Evolutionary conservation across 176 grass and related monocot species (phyloP).

Genomic region (Aegilops longissima): DNA sequence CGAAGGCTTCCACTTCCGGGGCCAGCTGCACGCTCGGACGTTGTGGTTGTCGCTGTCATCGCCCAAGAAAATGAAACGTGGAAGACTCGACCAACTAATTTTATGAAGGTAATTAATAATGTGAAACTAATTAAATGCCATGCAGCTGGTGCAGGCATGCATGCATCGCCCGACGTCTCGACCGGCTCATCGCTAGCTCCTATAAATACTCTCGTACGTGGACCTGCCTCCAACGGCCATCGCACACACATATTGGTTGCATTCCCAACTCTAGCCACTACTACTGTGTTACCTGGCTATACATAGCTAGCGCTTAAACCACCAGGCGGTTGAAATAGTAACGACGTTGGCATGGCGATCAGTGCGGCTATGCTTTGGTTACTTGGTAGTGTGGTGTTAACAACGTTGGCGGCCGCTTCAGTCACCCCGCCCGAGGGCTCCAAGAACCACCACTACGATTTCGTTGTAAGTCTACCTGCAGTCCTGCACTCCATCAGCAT

Average conservation of each 20-base stretch:
- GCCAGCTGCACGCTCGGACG: too few relatives aligned
- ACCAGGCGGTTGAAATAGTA: background rate
- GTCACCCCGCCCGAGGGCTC: conserved; percentile 8
- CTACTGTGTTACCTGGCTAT: background rate
- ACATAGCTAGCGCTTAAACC: too few relatives aligned
- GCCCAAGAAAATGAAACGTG: background rate
- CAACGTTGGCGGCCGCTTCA: background rate
- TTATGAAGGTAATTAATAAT: background rate
- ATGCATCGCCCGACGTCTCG: background rate
- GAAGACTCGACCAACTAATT: background rate
- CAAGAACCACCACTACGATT: conserved; percentile 44
- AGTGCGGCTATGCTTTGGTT: conserved; percentile 29
- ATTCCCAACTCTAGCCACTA: background rate
- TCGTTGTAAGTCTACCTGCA: conserved; percentile 28
- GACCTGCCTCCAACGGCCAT: background rate
- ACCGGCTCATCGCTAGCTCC: background rate
- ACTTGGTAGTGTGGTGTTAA: conserved; percentile 3
- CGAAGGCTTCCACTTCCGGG: background rate
- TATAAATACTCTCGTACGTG: background rate
- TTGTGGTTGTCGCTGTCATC: too few relatives aligned
- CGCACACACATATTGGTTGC: background rate
- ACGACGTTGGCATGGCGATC: background rate
- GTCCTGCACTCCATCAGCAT: background rate
- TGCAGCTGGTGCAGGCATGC: background rate
- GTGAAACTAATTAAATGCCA: background rate